Conservation (phyloP, 345 rosid species). For the Moricandia arvensis region DNA sequence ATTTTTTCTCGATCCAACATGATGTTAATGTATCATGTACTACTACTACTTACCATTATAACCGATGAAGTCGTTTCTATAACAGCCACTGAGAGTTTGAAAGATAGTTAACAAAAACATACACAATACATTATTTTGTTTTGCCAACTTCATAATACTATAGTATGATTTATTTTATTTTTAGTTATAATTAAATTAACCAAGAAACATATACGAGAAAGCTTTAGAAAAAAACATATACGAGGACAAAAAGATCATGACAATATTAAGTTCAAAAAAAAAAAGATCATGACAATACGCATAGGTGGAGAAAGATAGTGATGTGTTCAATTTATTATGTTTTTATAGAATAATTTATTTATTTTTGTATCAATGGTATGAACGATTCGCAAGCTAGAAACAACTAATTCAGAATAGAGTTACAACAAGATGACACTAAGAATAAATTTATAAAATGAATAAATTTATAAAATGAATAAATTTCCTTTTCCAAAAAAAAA, state of each 20-base stretch:
- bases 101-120: background rate
- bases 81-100: background rate
- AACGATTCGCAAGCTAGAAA: conserved; percentile 33
- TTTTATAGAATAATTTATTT: background rate
- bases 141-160: background rate
- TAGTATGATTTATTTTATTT: background rate
- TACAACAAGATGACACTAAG: conserved; percentile 26
- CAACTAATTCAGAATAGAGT: conserved; percentile 27
- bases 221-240: background rate
- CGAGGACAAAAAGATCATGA: conserved; percentile 9
- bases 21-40: background rate
- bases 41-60: too few relatives aligned
- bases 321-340: conserved; percentile 10
- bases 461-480: too few relatives aligned
- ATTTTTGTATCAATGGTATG: conserved; percentile 22
- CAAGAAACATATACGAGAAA: background rate
- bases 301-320: conserved; percentile 14
- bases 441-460: too few relatives aligned
- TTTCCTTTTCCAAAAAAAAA: too few relatives aligned
- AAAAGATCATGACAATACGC: conserved; percentile 2
- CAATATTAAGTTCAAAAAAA: too few relatives aligned
- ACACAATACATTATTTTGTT: conserved; percentile 12
- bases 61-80: background rate
- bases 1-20: background rate
- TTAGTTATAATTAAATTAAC: background rate